Evolutionary conservation across 1,284 basidiomycete species (phyloP).

Genomic region (Schizophyllum amplum): DNA sequence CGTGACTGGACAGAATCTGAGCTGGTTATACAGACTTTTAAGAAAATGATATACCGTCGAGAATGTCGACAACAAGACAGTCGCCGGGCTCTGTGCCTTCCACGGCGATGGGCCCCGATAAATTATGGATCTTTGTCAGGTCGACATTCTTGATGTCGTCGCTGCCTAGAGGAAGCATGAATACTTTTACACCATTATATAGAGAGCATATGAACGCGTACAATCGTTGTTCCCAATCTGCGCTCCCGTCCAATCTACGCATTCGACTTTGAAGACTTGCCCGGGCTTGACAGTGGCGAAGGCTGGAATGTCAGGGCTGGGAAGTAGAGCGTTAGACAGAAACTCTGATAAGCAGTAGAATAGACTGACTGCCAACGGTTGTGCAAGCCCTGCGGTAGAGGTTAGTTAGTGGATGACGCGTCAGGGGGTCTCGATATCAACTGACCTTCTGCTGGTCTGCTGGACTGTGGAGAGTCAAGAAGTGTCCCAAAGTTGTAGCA

Average conservation of each 20-base stretch:
- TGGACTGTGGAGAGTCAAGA: slow-evolving; percentile 28
- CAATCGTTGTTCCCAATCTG: slow-evolving; percentile 73
- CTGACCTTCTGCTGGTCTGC: slow-evolving; percentile 55
- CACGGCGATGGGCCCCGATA: slow-evolving; percentile 68
- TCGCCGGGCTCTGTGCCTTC: slow-evolving; percentile 75
- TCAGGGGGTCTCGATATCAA: too few species aligned
- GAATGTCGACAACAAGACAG: slow-evolving; percentile 70
- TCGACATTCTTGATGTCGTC: slow-evolving; percentile 66
- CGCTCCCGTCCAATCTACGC: slow-evolving; percentile 72
- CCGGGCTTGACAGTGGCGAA: slow-evolving; percentile 59
- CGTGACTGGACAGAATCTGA: slow-evolving; percentile 23
- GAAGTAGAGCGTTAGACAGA: background rate
- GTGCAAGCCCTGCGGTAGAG: slow-evolving; percentile 42
- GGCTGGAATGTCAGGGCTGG: slow-evolving; percentile 62
- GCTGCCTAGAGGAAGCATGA: slow-evolving; percentile 29
- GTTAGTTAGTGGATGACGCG: background rate
- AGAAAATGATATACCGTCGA: slow-evolving; percentile 47
- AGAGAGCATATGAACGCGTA: slow-evolving; percentile 22
- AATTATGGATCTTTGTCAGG: slow-evolving; percentile 60
- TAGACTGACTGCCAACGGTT: slow-evolving; percentile 65
- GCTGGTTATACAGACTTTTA: background rate
- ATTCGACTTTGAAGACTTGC: slow-evolving; percentile 69
- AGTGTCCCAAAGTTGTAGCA: background rate
- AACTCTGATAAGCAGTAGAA: background rate
- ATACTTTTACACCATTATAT: background rate